These are phyloP conservation scores for Talaromyces albobiverticillius DNA, from an alignment of 2,329 filamentous ascomycete genomes.

Conservation along the genomic window DNA sequence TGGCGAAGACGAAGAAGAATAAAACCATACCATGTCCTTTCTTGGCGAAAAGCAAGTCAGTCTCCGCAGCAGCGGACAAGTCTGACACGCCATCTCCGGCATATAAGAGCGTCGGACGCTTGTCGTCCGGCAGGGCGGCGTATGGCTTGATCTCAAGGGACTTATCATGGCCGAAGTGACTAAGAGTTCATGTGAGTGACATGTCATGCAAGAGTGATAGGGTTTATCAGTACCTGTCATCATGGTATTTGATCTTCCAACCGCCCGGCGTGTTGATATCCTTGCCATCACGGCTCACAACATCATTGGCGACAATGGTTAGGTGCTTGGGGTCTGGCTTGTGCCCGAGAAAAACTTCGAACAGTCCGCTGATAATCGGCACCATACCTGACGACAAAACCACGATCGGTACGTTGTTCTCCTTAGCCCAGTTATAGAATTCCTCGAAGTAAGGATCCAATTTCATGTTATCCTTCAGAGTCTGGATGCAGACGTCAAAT, in stretches of 20 bases:
- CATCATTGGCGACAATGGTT: constrained; percentile 87
- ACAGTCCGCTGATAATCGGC: constrained; percentile 80
- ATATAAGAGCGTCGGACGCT: constrained; percentile 84
- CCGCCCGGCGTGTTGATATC: constrained; percentile 74
- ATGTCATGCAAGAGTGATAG: neutral
- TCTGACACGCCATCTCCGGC: constrained; percentile 94
- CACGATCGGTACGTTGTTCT: constrained; percentile 85
- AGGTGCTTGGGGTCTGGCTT: constrained; percentile 64
- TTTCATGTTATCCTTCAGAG: constrained; percentile 76
- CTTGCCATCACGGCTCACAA: constrained; percentile 64
- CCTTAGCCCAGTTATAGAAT: constrained; percentile 79
- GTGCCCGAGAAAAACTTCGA: constrained; percentile 77
- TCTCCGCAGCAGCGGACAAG: constrained; percentile 86
- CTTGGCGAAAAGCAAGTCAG: constrained; percentile 91
- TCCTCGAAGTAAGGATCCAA: constrained; percentile 84
- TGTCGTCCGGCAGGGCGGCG: constrained; percentile 58
- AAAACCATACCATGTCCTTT: constrained; percentile 69
- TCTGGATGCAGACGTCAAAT: constrained; percentile 76
- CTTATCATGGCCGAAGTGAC: constrained; percentile 95
- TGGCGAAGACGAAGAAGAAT: neutral
- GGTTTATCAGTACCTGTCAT: constrained; percentile 63
- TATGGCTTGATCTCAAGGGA: constrained; percentile 87
- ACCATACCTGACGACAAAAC: constrained; percentile 91
- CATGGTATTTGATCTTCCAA: constrained; percentile 86
- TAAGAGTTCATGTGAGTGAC: constrained; percentile 28